phyloP scores from a whole-genome alignment of 2,329 filamentous ascomycete genomes.

The Colletotrichum nymphaeae region DNA sequence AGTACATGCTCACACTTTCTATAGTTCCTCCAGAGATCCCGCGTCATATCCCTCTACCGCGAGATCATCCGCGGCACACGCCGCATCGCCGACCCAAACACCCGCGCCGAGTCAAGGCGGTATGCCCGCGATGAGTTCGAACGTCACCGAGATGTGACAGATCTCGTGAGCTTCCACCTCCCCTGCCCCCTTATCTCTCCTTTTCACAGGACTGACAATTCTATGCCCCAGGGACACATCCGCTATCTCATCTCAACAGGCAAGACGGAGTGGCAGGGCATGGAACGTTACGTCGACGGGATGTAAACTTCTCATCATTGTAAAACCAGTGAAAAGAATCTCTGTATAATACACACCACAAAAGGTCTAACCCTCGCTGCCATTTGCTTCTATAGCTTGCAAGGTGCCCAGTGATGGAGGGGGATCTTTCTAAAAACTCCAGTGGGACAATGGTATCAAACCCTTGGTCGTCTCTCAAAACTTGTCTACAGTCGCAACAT shows the following conservation, averaged over 20 bases:
- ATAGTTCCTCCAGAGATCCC: conserved; percentile 69
- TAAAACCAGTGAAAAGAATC: neutral
- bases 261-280: conserved; percentile 73
- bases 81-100: conserved; percentile 61
- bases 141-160: conserved; percentile 65
- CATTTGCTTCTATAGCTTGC: neutral
- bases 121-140: conserved; percentile 72
- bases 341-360: conserved; percentile 21
- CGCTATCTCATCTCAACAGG: conserved; percentile 73
- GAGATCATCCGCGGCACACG: conserved; percentile 66
- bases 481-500: neutral
- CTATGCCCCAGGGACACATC: conserved; percentile 62
- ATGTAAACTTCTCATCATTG: conserved; percentile 45
- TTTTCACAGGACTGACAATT: neutral
- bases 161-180: conserved; percentile 57
- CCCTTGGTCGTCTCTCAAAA: neutral
- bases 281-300: conserved; percentile 67
- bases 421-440: neutral
- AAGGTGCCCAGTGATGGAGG: neutral
- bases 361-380: neutral
- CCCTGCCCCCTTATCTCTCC: neutral
- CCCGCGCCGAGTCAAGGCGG: conserved; percentile 65
- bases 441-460: neutral
- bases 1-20: neutral
- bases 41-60: conserved; percentile 68